Evolutionary conservation across 1,139 yeast genomes (phyloP), one percentile per base, ranked within the genome.

Genomic region (Suhomyces terraborum): DNA sequence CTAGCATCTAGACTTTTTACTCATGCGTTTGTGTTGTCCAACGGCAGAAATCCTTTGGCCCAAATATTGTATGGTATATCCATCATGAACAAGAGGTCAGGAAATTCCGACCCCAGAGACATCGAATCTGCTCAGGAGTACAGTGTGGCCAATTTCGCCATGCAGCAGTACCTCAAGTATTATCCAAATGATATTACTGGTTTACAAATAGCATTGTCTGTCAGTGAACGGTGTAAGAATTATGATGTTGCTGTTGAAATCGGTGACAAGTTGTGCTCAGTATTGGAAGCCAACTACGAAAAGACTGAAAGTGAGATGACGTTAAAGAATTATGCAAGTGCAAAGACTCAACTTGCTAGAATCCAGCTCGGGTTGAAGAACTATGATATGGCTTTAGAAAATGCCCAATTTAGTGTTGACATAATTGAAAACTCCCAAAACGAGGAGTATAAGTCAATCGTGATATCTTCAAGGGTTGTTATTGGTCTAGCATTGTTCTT

Each of bases 21-120:
- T 1, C 97, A 91, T 61, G 85, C 96, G 0, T 85, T 77, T 52
- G 75, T 82, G 12, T 64, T 89, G 35, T 81, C 96, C 1, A 84
- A 83, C 54, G 96, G 96, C 1, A 67, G 76, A 37, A 78, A 82
- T 19, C 81, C 85, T n/a, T 61, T 81, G 39, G 81, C 93, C 0
- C 89, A 86, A 58, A 60, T 88, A 35, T 65, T 88, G 30, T 88
- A 83, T 61, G 94, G 89, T 0, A 64, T 79, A 31, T 72, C 84
- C 1, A 75, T 81, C 28, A 69, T 83, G 27, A 48, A 67, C 42
- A 72, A 67, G 39, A 59, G 77, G 31, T 61, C 79, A 25, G 47
- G 61, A 3, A 62, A 61, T 4, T 61, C 61, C 38, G 80, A 77
- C 49, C 71, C 75, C n/a, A 61, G 75, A 45, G 78, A 82, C 50